Percentiles rank a stretch among this genome's conserved stretches.
Evolutionary conservation across 305 asterid genomes (phyloP).

Genomic region (Fraxinus dipetala): DNA sequence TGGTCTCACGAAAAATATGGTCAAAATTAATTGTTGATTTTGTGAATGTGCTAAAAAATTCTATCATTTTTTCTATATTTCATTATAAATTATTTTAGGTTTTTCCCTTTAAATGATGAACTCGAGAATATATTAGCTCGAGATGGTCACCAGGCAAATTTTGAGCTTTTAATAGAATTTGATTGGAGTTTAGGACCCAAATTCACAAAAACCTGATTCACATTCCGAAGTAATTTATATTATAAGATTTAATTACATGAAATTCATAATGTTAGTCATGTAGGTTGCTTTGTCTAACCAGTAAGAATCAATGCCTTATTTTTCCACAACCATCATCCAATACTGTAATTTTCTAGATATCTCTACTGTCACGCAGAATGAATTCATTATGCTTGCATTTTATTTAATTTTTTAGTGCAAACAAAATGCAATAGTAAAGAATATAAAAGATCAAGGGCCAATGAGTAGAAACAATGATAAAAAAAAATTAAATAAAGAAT

Average conservation of each 20-base stretch:
- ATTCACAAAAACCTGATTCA: background rate
- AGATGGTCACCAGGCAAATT: no score
- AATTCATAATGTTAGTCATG: background rate
- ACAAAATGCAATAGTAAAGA: no score
- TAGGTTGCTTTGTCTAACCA: background rate
- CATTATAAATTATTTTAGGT: background rate
- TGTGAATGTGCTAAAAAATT: background rate
- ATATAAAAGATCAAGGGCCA: no score
- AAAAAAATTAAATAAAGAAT: no score
- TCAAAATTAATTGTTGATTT: no score
- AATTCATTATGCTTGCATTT: no score
- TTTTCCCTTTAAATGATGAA: background rate
- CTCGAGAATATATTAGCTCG: background rate
- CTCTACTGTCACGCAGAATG: no score
- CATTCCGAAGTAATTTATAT: no score
- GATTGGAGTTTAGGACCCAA: background rate
- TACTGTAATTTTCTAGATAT: no score
- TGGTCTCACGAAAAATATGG: no score
- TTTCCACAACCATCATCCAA: background rate
- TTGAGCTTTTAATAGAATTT: background rate
- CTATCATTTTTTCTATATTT: background rate
- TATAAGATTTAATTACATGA: background rate
- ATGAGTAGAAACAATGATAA: no score
- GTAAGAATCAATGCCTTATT: background rate
- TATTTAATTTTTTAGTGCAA: no score